These are phyloP conservation scores for Austroboletus festivus DNA, from an alignment of 768 basidiomycete species.

Conservation along the genomic window DNA sequence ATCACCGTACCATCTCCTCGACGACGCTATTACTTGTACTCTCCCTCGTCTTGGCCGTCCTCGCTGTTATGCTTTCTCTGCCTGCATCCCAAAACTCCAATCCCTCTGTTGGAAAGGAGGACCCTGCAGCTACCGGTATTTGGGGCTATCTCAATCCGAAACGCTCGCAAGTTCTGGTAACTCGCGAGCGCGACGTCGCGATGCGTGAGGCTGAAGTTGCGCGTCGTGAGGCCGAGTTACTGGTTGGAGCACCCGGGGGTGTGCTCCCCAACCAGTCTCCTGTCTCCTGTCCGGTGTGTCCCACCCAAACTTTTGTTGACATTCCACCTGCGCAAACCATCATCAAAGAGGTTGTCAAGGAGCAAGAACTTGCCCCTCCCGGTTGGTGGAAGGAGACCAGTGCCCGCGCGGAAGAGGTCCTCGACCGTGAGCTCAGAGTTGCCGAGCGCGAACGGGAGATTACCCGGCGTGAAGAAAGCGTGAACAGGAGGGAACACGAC, in stretches of 20 bases:
- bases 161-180: conserved; percentile 73
- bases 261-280: conserved; percentile 58
- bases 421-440: conserved; percentile 83
- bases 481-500: conserved; percentile 84
- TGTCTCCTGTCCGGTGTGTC: conserved; percentile 55
- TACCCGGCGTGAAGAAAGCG: conserved; percentile 77
- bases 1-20: conserved; percentile 83
- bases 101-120: conserved; percentile 31
- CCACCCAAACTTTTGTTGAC: conserved; percentile 50
- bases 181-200: conserved; percentile 77
- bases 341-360: conserved; percentile 85
- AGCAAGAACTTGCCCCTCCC: conserved; percentile 73
- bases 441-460: conserved; percentile 85
- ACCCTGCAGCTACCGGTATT: conserved; percentile 48
- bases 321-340: conserved; percentile 70
- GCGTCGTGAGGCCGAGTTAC: conserved; percentile 81
- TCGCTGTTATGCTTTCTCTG: conserved; percentile 88
- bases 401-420: conserved; percentile 72
- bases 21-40: conserved; percentile 85
- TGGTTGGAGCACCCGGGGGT: conserved; percentile 80
- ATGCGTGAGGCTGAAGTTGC: conserved; percentile 86
- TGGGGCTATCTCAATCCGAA: conserved; percentile 78
- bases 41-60: conserved; percentile 79
- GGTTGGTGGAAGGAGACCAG: conserved; percentile 74
- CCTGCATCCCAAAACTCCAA: conserved; percentile 51